Evolutionary conservation across 1,284 basidiomycete species (phyloP).

Genomic region (Puccinia hordei): DNA sequence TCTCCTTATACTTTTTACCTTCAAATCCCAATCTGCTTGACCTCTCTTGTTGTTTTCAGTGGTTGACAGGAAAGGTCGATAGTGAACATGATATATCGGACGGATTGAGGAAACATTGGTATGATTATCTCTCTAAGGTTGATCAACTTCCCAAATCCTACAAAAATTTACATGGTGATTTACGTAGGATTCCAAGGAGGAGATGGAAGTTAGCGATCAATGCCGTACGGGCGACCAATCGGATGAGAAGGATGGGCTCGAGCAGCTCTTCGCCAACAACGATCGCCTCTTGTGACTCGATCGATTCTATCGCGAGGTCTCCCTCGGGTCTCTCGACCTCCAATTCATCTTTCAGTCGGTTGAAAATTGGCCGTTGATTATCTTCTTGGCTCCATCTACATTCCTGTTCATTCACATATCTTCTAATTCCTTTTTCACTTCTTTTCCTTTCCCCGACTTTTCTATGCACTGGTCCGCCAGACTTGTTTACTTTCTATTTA

Average conservation of each 20-base stretch:
- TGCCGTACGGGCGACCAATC: conserved; percentile 58
- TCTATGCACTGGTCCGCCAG: neutral
- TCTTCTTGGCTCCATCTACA: neutral
- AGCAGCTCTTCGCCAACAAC: conserved; percentile 2
- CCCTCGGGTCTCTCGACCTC: neutral
- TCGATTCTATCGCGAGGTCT: neutral
- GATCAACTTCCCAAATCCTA: no score
- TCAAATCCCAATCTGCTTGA: neutral
- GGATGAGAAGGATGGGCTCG: conserved; percentile 55
- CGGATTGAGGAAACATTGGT: conserved; percentile 44
- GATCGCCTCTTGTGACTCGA: neutral
- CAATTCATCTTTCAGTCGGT: neutral
- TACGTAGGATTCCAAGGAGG: conserved; percentile 23
- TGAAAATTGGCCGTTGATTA: neutral
- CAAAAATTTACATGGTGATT: no score
- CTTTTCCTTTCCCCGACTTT: neutral
- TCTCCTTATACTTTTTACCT: neutral
- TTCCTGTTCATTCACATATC: neutral
- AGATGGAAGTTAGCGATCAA: conserved; percentile 58
- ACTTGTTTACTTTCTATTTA: neutral
- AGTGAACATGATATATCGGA: conserved; percentile 29
- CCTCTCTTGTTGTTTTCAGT: neutral
- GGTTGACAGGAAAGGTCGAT: conserved; percentile 21
- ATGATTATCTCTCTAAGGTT: neutral
- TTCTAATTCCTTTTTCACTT: neutral